phyloP scores from a whole-genome alignment of 495 filamentous ascomycete genomes.

The Daldinia caldariorum region DNA sequence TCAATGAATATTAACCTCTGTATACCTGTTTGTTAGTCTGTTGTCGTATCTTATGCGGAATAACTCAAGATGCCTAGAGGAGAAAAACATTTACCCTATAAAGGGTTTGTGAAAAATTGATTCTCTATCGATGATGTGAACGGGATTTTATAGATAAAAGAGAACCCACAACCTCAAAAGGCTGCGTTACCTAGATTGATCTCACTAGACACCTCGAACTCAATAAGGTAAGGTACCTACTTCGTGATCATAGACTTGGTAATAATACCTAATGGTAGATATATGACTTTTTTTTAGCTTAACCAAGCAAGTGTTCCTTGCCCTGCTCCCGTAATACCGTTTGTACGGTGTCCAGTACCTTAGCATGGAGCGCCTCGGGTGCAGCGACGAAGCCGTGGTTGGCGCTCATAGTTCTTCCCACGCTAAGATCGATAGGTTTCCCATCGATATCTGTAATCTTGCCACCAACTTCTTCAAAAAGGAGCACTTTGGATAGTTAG shows the following conservation, averaged over 20 bases:
- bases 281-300: background rate
- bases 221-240: too few relatives aligned
- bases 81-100: background rate
- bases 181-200: background rate
- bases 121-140: background rate
- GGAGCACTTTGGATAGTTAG: conserved; percentile 53
- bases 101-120: background rate
- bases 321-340: conserved; percentile 49
- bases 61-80: background rate
- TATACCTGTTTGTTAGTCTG: too few relatives aligned
- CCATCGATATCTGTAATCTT: conserved; percentile 70
- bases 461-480: conserved; percentile 72
- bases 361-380: conserved; percentile 47
- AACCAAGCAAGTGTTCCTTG: conserved; percentile 45
- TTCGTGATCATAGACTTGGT: background rate
- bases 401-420: conserved; percentile 51
- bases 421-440: conserved; percentile 52
- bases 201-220: background rate
- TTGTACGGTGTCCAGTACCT: conserved; percentile 50
- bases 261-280: background rate
- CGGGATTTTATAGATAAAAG: background rate
- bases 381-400: conserved; percentile 63
- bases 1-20: too few relatives aligned
- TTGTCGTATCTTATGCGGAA: background rate
- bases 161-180: background rate